Conservation (phyloP, 371 early-diverging fungal species). For the Mortierella sp. region DNA sequence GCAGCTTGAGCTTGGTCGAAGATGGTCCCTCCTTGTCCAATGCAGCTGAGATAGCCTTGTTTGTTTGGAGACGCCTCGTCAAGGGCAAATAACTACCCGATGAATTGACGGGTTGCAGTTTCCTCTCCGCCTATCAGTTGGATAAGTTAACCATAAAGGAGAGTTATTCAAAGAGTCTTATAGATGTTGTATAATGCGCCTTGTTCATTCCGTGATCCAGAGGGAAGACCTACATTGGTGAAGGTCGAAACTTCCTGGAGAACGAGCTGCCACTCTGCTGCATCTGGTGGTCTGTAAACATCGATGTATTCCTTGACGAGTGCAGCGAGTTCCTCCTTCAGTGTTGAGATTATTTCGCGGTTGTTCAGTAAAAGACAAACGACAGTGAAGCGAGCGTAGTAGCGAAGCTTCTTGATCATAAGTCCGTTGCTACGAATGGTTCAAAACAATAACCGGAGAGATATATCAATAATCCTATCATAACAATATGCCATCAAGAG, state of each 20-base stretch:
- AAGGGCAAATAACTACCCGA: conserved; percentile 75
- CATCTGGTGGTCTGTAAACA: conserved; percentile 90
- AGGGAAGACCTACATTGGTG: conserved; percentile 72
- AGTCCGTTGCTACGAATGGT: conserved; percentile 78
- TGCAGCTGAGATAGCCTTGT: conserved; percentile 67
- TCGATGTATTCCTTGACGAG: conserved; percentile 91
- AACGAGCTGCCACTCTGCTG: conserved; percentile 94
- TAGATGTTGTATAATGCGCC: too few relatives aligned
- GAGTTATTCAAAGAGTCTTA: background rate
- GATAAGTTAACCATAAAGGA: background rate
- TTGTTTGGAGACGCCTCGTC: conserved; percentile 72
- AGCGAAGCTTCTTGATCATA: conserved; percentile 97
- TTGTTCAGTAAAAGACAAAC: conserved; percentile 93
- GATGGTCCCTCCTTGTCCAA: conserved; percentile 59
- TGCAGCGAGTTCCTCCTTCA: conserved; percentile 85
- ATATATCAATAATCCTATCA: background rate
- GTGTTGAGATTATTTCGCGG: conserved; percentile 79
- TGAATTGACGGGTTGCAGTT: conserved; percentile 79
- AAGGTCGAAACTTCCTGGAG: conserved; percentile 92
- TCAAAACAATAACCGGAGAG: background rate
- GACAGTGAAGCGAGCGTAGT: conserved; percentile 96
- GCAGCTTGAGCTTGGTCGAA: conserved; percentile 70
- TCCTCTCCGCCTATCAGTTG: conserved; percentile 79
- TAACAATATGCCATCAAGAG: background rate
- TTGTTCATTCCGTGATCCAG: background rate